Conservation (phyloP, 208 protist species). For the Crithidia sp. region DNA sequence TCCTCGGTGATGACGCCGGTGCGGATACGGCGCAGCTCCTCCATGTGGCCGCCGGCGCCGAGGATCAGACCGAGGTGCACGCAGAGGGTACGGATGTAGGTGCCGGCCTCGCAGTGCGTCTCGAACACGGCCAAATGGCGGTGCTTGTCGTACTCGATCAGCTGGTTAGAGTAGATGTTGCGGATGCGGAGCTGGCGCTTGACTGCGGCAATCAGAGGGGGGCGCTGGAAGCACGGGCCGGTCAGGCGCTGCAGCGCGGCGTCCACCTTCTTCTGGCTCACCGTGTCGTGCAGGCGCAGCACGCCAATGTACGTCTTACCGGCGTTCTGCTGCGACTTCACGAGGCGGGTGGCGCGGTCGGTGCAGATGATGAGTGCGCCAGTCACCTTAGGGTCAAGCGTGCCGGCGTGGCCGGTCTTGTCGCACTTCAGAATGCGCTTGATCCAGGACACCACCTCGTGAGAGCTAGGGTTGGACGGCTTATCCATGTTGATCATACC, state of each 20-base stretch:
- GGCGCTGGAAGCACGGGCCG: conserved; percentile 99
- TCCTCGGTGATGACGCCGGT: conserved; percentile 96
- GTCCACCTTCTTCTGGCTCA: conserved; percentile 89
- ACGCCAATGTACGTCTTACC: conserved; percentile 99
- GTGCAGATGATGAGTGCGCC: conserved; percentile 99
- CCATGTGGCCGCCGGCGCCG: conserved; percentile 98
- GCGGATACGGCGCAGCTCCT: conserved; percentile 98
- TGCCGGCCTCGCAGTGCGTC: conserved; percentile 99
- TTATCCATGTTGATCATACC: conserved; percentile 99
- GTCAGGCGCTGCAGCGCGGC: conserved; percentile 97
- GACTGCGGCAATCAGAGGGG: conserved; percentile 98
- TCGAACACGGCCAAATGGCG: conserved; percentile 98
- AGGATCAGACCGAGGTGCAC: conserved; percentile 99
- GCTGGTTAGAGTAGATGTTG: conserved; percentile 98
- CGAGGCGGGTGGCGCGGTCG: conserved; percentile 98
- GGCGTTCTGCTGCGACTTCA: conserved; percentile 99
- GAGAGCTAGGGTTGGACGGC: conserved; percentile 99
- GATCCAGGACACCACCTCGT: conserved; percentile 99
- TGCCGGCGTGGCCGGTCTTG: conserved; percentile 99
- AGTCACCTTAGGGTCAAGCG: conserved; percentile 99
- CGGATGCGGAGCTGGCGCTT: conserved; percentile 98
- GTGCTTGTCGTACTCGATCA: conserved; percentile 99
- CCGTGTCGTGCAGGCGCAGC: conserved; percentile 95
- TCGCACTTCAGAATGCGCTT: conserved; percentile 98
- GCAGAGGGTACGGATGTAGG: conserved; percentile 99